Conservation (phyloP, 768 basidiomycete genomes). For the Phanerochaete carnosa region DNA sequence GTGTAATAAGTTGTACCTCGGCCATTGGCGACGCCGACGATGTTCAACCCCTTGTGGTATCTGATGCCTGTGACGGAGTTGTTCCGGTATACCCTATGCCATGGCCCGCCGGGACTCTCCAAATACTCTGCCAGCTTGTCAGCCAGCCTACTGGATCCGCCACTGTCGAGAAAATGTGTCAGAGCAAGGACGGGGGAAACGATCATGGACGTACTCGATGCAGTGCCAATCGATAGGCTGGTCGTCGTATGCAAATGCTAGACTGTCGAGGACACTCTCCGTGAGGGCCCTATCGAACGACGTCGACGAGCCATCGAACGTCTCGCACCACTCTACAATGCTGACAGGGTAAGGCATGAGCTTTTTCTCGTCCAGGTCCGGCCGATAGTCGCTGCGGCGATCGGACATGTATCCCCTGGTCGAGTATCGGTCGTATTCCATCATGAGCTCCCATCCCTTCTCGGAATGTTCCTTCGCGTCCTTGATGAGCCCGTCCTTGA, state of each 20-base stretch:
- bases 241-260: conserved; percentile 3
- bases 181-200: not conserved
- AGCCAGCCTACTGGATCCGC: not conserved
- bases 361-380: not conserved
- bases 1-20: too few relatives aligned
- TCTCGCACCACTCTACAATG: conserved; percentile 17
- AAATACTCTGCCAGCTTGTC: not conserved
- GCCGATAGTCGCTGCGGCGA: not conserved
- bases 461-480: not conserved
- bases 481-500: not conserved
- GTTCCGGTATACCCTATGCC: too few relatives aligned
- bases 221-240: conserved; percentile 2
- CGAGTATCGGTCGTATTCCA: conserved; percentile 12
- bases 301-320: conserved; percentile 9
- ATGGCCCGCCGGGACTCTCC: too few relatives aligned
- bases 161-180: not conserved
- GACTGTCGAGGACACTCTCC: conserved; percentile 11
- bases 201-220: not conserved
- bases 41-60: too few relatives aligned
- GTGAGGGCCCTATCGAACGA: conserved; percentile 13
- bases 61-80: too few relatives aligned
- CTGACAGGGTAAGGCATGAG: conserved; percentile 2
- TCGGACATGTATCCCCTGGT: conserved; percentile 14
- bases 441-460: conserved; percentile 8
- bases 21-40: too few relatives aligned